Evolutionary conservation across 2,329 filamentous ascomycete genomes (phyloP).

Genomic region (Fusarium stilboides): DNA sequence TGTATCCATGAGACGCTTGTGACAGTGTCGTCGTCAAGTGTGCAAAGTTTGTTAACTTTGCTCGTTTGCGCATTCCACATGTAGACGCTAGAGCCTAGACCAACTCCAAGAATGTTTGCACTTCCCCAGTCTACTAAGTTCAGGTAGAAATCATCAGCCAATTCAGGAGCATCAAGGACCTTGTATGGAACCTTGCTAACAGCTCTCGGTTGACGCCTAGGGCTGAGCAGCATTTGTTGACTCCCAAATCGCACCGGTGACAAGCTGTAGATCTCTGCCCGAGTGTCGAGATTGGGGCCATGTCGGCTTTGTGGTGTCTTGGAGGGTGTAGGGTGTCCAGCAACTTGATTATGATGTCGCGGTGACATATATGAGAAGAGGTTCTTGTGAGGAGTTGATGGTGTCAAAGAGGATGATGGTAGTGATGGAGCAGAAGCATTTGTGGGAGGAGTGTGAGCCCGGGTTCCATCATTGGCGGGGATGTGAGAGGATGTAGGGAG

Average conservation of each 20-base stretch:
- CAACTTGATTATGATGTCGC: conserved; percentile 76
- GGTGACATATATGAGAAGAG: conserved; percentile 93
- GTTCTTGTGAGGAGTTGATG: conserved; percentile 97
- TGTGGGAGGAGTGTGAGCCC: conserved; percentile 86
- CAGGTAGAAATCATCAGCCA: conserved; percentile 97
- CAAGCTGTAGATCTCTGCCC: conserved; percentile 94
- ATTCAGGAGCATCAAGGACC: conserved; percentile 93
- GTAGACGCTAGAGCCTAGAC: conserved; percentile 92
- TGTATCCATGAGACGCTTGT: conserved; percentile 99
- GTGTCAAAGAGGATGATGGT: conserved; percentile 83
- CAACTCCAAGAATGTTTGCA: conserved; percentile 93
- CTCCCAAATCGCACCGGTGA: conserved; percentile 95
- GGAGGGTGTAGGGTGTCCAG: conserved; percentile 88
- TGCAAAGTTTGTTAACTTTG: conserved; percentile 93
- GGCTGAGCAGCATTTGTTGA: conserved; percentile 92
- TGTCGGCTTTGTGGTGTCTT: conserved; percentile 91
- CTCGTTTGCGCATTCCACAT: conserved; percentile 98
- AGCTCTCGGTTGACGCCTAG: conserved; percentile 87
- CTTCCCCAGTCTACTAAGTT: conserved; percentile 99
- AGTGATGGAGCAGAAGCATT: conserved; percentile 72
- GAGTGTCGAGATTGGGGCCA: conserved; percentile 88
- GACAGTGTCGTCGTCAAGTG: conserved; percentile 91
- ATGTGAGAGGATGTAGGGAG: conserved; percentile 66
- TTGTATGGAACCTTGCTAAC: conserved; percentile 99
- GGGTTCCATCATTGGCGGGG: conserved; percentile 74